Conservation (phyloP, 2,329 filamentous ascomycete species). For the Colletotrichum viniferum region DNA sequence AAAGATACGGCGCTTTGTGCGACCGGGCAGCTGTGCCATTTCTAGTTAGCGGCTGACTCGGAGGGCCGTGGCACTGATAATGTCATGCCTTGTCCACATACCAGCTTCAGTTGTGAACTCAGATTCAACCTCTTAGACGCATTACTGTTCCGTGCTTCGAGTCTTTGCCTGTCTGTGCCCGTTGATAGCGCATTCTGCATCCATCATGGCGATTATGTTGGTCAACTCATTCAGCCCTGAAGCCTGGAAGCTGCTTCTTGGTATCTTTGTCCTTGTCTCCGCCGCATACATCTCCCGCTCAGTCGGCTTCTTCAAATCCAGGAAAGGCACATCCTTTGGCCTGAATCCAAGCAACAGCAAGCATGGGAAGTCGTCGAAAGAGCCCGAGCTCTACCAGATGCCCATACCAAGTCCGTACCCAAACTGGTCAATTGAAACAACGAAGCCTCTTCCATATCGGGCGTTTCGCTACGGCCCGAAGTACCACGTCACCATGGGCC, state of each 20-base stretch:
- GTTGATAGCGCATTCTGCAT: neutral
- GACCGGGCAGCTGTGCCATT: neutral
- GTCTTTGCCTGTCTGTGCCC: neutral
- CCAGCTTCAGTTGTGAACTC: neutral
- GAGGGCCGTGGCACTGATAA: neutral
- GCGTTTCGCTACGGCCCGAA: constrained; percentile 80
- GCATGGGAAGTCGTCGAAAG: neutral
- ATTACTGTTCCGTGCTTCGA: neutral
- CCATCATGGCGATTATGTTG: neutral
- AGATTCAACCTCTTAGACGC: neutral
- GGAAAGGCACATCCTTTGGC: neutral
- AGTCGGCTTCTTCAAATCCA: neutral
- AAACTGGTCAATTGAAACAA: constrained; percentile 70
- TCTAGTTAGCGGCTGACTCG: neutral
- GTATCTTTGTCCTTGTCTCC: neutral
- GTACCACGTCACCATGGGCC: constrained; percentile 78
- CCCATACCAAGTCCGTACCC: constrained; percentile 67
- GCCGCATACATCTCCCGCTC: neutral
- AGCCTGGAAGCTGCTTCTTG: neutral
- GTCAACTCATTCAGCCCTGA: neutral
- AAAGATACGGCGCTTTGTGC: neutral
- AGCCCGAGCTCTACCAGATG: constrained; percentile 51
- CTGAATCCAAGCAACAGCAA: neutral
- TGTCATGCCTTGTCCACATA: neutral
- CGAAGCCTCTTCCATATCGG: constrained; percentile 77